phyloP scores from a whole-genome alignment of 2,329 filamentous ascomycete genomes.

The Colletotrichum phormii region DNA sequence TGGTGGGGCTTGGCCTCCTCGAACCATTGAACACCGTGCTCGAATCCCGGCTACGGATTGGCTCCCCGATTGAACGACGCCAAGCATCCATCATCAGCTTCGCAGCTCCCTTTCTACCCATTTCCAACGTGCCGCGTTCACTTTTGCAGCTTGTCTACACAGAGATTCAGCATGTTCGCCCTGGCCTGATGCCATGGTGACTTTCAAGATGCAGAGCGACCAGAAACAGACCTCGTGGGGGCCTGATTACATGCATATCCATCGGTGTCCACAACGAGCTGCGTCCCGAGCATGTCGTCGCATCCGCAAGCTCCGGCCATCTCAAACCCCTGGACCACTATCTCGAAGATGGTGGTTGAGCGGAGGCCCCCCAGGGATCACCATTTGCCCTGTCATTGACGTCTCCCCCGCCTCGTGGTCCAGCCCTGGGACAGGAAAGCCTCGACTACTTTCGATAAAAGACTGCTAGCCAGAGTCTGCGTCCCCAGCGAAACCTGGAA shows the following conservation, averaged over 20 bases:
- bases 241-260: background rate
- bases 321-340: background rate
- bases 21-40: constrained; percentile 20
- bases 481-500: background rate
- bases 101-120: background rate
- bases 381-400: constrained; percentile 15
- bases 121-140: background rate
- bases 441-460: background rate
- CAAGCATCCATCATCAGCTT: constrained; percentile 1
- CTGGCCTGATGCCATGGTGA: no score
- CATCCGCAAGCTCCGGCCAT: background rate
- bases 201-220: background rate
- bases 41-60: constrained; percentile 18
- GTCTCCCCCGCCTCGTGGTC: constrained; percentile 2
- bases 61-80: constrained; percentile 7
- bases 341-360: background rate
- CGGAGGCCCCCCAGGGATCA: background rate
- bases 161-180: no score
- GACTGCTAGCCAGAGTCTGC: background rate
- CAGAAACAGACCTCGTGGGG: background rate
- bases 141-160: no score
- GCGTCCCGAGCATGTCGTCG: background rate
- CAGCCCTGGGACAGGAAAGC: background rate
- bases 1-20: background rate
- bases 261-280: background rate